Evolutionary conservation across 73 alveolate species (phyloP).

Genomic region (Urostyla sp.): DNA sequence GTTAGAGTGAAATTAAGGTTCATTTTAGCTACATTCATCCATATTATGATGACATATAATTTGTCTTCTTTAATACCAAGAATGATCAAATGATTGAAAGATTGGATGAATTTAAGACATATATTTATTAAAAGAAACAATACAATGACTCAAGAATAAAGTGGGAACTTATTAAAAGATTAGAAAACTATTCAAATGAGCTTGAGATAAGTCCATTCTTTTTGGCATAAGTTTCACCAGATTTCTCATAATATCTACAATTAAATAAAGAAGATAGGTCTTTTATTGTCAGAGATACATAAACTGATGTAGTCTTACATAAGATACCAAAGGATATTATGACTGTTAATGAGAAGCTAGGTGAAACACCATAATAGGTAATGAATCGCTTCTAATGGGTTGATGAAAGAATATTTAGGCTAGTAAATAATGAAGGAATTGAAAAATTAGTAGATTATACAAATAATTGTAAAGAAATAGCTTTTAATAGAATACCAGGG

Average conservation of each 20-base stretch:
- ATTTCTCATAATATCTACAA: conserved; percentile 30
- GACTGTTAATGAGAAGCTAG: not conserved
- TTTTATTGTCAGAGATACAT: conserved; percentile 42
- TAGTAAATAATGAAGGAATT: conserved; percentile 47
- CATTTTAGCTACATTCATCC: conserved; percentile 34
- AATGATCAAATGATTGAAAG: conserved; percentile 13
- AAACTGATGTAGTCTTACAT: conserved; percentile 1
- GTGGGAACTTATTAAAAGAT: conserved; percentile 28
- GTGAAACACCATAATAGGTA: not conserved
- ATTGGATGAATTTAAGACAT: not conserved
- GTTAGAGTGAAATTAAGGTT: conserved; percentile 24
- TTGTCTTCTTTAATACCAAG: conserved; percentile 23
- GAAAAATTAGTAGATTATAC: conserved; percentile 21
- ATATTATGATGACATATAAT: not conserved
- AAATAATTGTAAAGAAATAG: conserved; percentile 16
- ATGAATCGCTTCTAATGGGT: conserved; percentile 27
- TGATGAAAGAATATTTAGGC: not conserved
- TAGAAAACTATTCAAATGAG: not conserved
- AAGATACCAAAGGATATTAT: conserved; percentile 6
- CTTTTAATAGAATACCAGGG: conserved; percentile 16
- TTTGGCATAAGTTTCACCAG: conserved; percentile 28
- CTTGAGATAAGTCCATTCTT: not conserved
- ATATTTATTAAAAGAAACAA: conserved; percentile 8
- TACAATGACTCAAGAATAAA: not conserved
- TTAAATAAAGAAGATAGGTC: conserved; percentile 15